Percentiles rank a stretch among this genome's conserved stretches.
These are phyloP conservation scores for Crithidia fasciculata DNA, from an alignment of 208 protist species.

Conservation along the genomic window DNA sequence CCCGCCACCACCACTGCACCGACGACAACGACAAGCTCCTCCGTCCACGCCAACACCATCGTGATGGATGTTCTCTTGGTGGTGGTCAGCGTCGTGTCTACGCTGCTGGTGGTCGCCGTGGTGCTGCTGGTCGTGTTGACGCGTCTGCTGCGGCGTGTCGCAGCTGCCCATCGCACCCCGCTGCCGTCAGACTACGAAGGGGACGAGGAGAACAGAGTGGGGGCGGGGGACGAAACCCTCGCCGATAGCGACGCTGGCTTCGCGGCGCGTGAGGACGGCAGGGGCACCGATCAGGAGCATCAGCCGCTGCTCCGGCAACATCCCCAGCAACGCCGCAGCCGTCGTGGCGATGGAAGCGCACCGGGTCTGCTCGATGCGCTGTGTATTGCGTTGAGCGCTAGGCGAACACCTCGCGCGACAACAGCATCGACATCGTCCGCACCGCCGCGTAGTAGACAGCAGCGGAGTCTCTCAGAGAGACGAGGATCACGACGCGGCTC, in stretches of 20 bases:
- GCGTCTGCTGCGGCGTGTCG: slow-evolving; percentile 6
- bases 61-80: slow-evolving; percentile 13
- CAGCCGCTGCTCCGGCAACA: not conserved
- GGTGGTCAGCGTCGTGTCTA: slow-evolving; percentile 12
- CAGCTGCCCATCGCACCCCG: not conserved
- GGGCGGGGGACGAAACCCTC: not conserved
- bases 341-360: not conserved
- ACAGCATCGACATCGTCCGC: not conserved
- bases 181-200: not conserved
- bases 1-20: not conserved
- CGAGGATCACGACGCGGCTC: no score
- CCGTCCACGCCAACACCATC: not conserved
- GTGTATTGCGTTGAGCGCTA: not conserved
- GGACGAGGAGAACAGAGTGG: not conserved
- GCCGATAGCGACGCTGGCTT: not conserved
- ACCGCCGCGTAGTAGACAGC: no score
- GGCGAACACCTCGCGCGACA: not conserved
- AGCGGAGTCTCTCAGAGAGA: no score
- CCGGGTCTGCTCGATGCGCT: slow-evolving; percentile 7
- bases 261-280: not conserved
- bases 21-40: no score
- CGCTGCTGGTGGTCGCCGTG: not conserved
- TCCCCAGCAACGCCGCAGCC: not conserved
- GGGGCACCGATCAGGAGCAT: not conserved
- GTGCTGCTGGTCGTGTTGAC: not conserved